A percentile compares a stretch with the other conserved stretches of the same genome.
These are phyloP conservation scores for Claviceps cyperi DNA, from an alignment of 2,329 filamentous ascomycete species.

Conservation along the genomic window DNA sequence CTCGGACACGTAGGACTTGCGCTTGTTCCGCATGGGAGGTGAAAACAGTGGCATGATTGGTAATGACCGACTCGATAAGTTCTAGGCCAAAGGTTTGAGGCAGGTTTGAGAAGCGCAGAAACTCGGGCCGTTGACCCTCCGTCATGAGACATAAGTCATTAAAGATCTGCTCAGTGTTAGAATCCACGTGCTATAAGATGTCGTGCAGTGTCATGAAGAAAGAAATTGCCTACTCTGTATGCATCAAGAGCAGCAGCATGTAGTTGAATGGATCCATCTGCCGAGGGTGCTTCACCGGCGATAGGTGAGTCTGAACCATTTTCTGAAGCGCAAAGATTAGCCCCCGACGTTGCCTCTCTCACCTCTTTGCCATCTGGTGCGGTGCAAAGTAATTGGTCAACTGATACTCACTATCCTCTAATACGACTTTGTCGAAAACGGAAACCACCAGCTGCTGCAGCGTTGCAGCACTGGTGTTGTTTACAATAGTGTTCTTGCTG, in stretches of 20 bases:
- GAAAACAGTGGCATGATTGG: constrained; percentile 74
- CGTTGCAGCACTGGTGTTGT: constrained; percentile 92
- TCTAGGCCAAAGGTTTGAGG: constrained; percentile 78
- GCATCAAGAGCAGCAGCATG: constrained; percentile 72
- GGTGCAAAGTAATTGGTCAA: not conserved
- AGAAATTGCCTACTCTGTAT: constrained; percentile 41
- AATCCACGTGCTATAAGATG: not conserved
- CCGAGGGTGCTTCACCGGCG: constrained; percentile 52
- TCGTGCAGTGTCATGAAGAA: too few species aligned
- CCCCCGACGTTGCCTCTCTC: not conserved
- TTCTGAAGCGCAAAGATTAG: constrained; percentile 16
- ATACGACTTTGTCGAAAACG: constrained; percentile 80
- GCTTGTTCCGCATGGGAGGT: constrained; percentile 65
- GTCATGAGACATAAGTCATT: constrained; percentile 81
- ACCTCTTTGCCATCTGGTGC: not conserved
- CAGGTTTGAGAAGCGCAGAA: constrained; percentile 63
- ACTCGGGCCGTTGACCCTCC: constrained; percentile 70
- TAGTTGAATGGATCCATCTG: constrained; percentile 50
- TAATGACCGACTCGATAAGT: constrained; percentile 78
- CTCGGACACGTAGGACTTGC: constrained; percentile 57
- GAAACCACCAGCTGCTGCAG: constrained; percentile 85
- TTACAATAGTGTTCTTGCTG: constrained; percentile 85
- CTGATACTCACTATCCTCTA: constrained; percentile 52
- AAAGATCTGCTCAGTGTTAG: constrained; percentile 45
- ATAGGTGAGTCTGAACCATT: constrained; percentile 36